A percentile compares a stretch with the other conserved stretches of the same genome.
phyloP scores from a whole-genome alignment of 78 protist genomes.

The Planoprotostelium fungivorum region DNA sequence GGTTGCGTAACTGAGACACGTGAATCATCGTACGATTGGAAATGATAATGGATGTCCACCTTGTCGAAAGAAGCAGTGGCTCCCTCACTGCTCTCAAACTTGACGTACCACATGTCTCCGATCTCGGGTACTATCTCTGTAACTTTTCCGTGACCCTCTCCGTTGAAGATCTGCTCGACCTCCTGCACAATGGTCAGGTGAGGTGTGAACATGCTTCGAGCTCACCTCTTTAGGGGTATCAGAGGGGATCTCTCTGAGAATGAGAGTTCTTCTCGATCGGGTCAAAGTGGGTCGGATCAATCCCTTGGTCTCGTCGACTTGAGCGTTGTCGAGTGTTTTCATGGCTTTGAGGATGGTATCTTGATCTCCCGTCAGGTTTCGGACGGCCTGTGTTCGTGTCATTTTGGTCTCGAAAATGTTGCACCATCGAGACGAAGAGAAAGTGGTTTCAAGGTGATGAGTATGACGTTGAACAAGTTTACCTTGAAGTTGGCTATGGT shows the following conservation, averaged over 20 bases:
- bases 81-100: conserved; percentile 36
- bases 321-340: conserved; percentile 13
- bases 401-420: neutral
- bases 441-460: too few relatives aligned
- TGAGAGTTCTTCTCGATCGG: conserved; percentile 23
- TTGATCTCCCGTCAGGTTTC: conserved; percentile 35
- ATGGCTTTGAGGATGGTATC: conserved; percentile 31
- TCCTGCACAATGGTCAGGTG: conserved; percentile 13
- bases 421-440: neutral
- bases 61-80: conserved; percentile 37
- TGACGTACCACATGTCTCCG: conserved; percentile 52
- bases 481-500: conserved; percentile 44
- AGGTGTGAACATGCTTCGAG: neutral
- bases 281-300: conserved; percentile 37
- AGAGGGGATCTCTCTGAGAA: conserved; percentile 40
- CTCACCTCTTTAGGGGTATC: conserved; percentile 10
- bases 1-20: neutral
- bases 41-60: neutral
- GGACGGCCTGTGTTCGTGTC: conserved; percentile 7
- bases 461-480: too few relatives aligned
- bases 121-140: conserved; percentile 12
- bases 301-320: conserved; percentile 26
- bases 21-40: neutral
- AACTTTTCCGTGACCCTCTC: neutral
- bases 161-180: conserved; percentile 35